Conservation (phyloP, 2,329 filamentous ascomycete genomes). For the Phaeosphaeriaceae sp. region DNA sequence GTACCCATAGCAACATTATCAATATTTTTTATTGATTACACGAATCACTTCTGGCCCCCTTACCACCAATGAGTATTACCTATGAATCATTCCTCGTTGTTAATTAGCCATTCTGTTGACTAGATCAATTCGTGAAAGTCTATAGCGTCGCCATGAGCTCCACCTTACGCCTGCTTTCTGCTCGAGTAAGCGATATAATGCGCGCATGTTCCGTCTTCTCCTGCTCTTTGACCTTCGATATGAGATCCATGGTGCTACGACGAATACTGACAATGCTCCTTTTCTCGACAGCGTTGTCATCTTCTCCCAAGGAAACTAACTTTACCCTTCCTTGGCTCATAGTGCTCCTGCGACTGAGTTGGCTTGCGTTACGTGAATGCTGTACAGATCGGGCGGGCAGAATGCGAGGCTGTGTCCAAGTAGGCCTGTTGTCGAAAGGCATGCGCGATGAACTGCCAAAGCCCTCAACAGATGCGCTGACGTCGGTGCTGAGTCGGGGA, state of each 20-base stretch:
- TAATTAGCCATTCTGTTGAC: not conserved
- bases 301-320: constrained; percentile 17
- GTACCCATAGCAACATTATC: not conserved
- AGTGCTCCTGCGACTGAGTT: constrained; percentile 26
- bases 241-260: constrained; percentile 51
- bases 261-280: constrained; percentile 44
- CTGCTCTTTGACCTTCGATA: constrained; percentile 45
- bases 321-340: constrained; percentile 24
- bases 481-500: constrained; percentile 31
- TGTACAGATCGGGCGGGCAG: constrained; percentile 15
- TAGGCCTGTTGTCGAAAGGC: constrained; percentile 26
- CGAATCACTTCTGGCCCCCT: no score
- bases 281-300: constrained; percentile 22
- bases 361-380: constrained; percentile 32
- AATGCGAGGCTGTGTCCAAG: constrained; percentile 20
- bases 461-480: constrained; percentile 17
- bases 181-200: constrained; percentile 30
- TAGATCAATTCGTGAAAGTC: no score
- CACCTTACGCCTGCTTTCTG: constrained; percentile 12
- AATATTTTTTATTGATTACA: not conserved
- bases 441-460: constrained; percentile 20
- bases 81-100: not conserved
- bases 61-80: no score
- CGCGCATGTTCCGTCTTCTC: constrained; percentile 44
- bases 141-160: constrained; percentile 4